Evolutionary conservation across 106 monocot species (phyloP), one percentile per base, ranked within the genome.

Genomic region (Dendrobium huoshanense): DNA sequence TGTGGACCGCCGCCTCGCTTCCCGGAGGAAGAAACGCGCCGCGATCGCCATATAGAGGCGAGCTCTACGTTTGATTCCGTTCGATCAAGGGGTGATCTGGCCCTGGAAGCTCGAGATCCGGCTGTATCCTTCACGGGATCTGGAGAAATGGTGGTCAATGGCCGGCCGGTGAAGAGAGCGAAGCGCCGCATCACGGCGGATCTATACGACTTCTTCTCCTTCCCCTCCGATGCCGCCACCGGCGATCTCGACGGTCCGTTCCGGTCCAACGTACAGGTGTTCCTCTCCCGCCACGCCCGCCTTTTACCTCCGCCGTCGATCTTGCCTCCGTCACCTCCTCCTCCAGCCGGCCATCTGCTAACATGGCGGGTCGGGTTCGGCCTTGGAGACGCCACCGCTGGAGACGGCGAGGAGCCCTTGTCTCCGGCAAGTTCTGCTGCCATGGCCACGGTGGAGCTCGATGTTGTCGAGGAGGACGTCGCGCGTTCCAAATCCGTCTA

Each of bases 391-490:
- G 75, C 70, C 49, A 77, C 31, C 33, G 80, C 7, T 20, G 75
- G 43, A 41, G 40, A 10, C 9, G 79, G 4, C 31, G 70, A 33
- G 45, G 80, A 29, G 37, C 2, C 24, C 10, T 20, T 51, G 1
- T 51, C 76, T 25, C 54, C 51, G 80, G 61, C 45, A 48, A 72
- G 41, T 0, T 13, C 56, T 11, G 78, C 73, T 77, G 73, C 41
- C 7, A 67, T 55, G 81, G 79, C 56, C 22, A 78, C 82, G 13
- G 86, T 93, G 76, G 99, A 91, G 85, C 87, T 91, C 78, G 88
- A 87, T 64, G 90, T 93, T 6, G 88, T 91, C 9, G 99, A 88
- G 75, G 95, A 95, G 83, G 95, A 99, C 77, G 93, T 95, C 55
- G 55, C 79, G 29, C 82, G 91, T 41, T 86, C 95, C 42, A 89